A percentile compares a stretch with the other conserved stretches of the same genome.
Evolutionary conservation across 2,329 filamentous ascomycete species (phyloP).

Genomic region (Alternaria incomplexa): DNA sequence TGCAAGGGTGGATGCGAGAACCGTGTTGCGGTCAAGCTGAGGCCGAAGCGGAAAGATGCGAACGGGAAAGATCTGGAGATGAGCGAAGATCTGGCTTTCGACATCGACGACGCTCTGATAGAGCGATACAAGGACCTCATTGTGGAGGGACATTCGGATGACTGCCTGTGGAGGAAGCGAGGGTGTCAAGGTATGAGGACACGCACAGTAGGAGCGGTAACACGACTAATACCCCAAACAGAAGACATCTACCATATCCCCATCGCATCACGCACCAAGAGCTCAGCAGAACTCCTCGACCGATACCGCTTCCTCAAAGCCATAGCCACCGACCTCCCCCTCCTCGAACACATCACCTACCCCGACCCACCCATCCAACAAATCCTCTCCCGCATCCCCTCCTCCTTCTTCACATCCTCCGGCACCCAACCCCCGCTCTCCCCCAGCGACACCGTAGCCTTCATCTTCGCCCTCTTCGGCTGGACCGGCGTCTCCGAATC

Average conservation of each 20-base stretch:
- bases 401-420: slow-evolving; percentile 31
- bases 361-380: slow-evolving; percentile 35
- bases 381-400: slow-evolving; percentile 33
- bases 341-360: slow-evolving; percentile 41
- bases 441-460: slow-evolving; percentile 31
- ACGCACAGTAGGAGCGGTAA: not conserved
- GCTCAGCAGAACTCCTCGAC: slow-evolving; percentile 45
- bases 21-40: slow-evolving; percentile 80
- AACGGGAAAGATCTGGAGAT: slow-evolving; percentile 57
- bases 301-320: slow-evolving; percentile 50
- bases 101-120: slow-evolving; percentile 69
- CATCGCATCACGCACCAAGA: slow-evolving; percentile 47
- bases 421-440: slow-evolving; percentile 23
- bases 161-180: slow-evolving; percentile 83
- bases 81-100: slow-evolving; percentile 54
- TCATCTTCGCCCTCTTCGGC: slow-evolving; percentile 52
- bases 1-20: slow-evolving; percentile 83
- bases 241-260: slow-evolving; percentile 69
- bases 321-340: slow-evolving; percentile 42
- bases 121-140: slow-evolving; percentile 78
- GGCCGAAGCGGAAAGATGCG: slow-evolving; percentile 58
- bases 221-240: slow-evolving; percentile 34
- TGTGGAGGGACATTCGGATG: slow-evolving; percentile 74
- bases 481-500: slow-evolving; percentile 62
- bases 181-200: slow-evolving; percentile 78